A percentile compares a stretch with the other conserved stretches of the same genome.
Conservation (phyloP, 768 basidiomycete species). For the Boletus tomentosulus region DNA sequence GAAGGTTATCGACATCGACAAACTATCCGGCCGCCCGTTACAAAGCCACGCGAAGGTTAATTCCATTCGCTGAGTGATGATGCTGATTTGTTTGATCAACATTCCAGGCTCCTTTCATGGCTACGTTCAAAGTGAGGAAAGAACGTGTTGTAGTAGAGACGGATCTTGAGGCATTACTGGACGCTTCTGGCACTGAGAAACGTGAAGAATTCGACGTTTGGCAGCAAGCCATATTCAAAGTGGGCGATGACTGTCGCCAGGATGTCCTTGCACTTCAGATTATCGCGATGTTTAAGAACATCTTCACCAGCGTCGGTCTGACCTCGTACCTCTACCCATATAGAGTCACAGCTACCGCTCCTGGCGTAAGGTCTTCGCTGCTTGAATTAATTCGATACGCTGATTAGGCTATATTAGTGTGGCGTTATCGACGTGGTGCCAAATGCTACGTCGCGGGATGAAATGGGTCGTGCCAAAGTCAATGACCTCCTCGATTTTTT, state of each 20-base stretch:
- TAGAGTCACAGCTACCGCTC: slow-evolving; percentile 93
- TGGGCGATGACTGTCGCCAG: slow-evolving; percentile 98
- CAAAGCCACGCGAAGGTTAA: slow-evolving; percentile 95
- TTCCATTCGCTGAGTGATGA: neutral
- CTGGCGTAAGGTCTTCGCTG: slow-evolving; percentile 62
- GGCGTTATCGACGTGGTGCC: slow-evolving; percentile 99
- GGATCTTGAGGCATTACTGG: slow-evolving; percentile 71
- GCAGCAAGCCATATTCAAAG: slow-evolving; percentile 99
- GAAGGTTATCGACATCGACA: slow-evolving; percentile 93
- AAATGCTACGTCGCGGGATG: slow-evolving; percentile 95
- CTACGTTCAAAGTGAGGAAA: slow-evolving; percentile 97
- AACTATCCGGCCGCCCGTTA: slow-evolving; percentile 90
- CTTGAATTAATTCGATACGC: neutral
- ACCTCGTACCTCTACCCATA: slow-evolving; percentile 93
- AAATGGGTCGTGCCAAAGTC: slow-evolving; percentile 98
- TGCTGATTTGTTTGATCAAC: slow-evolving; percentile 1
- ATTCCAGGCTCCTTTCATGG: slow-evolving; percentile 97
- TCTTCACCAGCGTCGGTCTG: slow-evolving; percentile 85
- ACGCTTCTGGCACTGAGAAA: slow-evolving; percentile 55
- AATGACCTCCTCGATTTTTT: slow-evolving; percentile 96
- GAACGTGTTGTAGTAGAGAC: slow-evolving; percentile 63
- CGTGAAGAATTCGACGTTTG: slow-evolving; percentile 79
- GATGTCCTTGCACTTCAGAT: slow-evolving; percentile 96
- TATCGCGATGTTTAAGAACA: slow-evolving; percentile 99
- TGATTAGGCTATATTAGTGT: slow-evolving; percentile 53